Evolutionary conservation across 148 eudicot species (phyloP), one percentile per base, ranked within the genome.

Genomic region (Vaccinium myrtillus): DNA sequence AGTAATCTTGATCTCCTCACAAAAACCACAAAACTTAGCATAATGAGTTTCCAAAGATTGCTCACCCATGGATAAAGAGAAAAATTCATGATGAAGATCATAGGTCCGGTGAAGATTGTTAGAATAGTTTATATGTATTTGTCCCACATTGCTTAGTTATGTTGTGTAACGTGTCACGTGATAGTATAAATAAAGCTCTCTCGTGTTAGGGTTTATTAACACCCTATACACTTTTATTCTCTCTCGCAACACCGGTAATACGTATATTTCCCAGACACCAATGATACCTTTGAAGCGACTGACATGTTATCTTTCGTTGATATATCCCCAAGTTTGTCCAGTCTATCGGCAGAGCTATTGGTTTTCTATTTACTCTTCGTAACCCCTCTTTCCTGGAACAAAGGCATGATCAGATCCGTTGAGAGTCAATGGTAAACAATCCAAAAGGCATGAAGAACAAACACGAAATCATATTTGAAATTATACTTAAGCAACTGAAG

Each of bases 301-400:
- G 88, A 84, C 83, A 82, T 77, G 58, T 87, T 87, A 86, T 65
- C 77, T 70, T 87, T 85, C 70, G 80, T 88, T 78, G 85, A 84
- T 83, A 87, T 87, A 80, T 90, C 93, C 67, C 78, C 58, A 87
- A 82, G 88, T 80, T 87, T 85, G 46, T 90, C 86, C 83, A 83
- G 78, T 70, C 78, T 81, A 80, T 74, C 54, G 18, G 86, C 48
- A 80, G 85, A 71, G 43, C 84, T 39, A 56, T 82, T 80, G 69
- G 49, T 74, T 14, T 77, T 78, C 75, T 85, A 91, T 83, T 81
- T 88, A 84, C 81, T 84, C 51, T 65, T 27, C 81, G 9, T 32
- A 59, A 50, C 69, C 76, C 49, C 70, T 82, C 87, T 77, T 23
- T 83, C 93, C 98, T 96, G 89, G 83, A 69, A 85, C 67, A 83